These are phyloP conservation scores for Fusarium denticulatum DNA, from an alignment of 2,329 filamentous ascomycete genomes.

Conservation along the genomic window DNA sequence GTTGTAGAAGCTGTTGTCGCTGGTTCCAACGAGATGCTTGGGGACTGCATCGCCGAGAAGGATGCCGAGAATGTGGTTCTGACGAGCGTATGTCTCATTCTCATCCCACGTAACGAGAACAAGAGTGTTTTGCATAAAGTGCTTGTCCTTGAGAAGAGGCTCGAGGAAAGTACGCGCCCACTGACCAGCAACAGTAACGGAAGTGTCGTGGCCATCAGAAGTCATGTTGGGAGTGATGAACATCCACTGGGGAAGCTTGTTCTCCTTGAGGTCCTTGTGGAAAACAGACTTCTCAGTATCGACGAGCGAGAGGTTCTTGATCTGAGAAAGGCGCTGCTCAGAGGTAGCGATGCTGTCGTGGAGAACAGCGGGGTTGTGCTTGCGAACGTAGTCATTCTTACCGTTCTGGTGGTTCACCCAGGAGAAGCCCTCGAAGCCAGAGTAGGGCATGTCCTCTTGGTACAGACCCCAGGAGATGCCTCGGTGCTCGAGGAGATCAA, in stretches of 20 bases:
- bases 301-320: slow-evolving; percentile 73
- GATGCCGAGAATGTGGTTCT: slow-evolving; percentile 76
- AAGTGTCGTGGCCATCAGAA: slow-evolving; percentile 79
- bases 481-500: slow-evolving; percentile 74
- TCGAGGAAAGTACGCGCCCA: slow-evolving; percentile 76
- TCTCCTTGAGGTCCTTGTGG: slow-evolving; percentile 69
- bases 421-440: slow-evolving; percentile 73
- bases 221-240: slow-evolving; percentile 82
- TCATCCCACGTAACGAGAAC: slow-evolving; percentile 85
- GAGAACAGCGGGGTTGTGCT: slow-evolving; percentile 77
- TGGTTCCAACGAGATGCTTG: slow-evolving; percentile 69
- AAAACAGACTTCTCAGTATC: slow-evolving; percentile 64
- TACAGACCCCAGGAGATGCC: slow-evolving; percentile 77
- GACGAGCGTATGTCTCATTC: slow-evolving; percentile 72
- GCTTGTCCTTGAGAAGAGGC: slow-evolving; percentile 73
- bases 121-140: slow-evolving; percentile 81
- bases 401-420: slow-evolving; percentile 73
- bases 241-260: slow-evolving; percentile 76
- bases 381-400: slow-evolving; percentile 81
- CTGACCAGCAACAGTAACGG: slow-evolving; percentile 72
- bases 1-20: slow-evolving; percentile 75
- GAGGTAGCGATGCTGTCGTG: slow-evolving; percentile 72
- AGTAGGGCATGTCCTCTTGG: slow-evolving; percentile 80
- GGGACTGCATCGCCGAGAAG: slow-evolving; percentile 81
- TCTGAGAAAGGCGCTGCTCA: slow-evolving; percentile 68